phyloP scores from a whole-genome alignment of 805 yeast species.

The Candida insectorum region DNA sequence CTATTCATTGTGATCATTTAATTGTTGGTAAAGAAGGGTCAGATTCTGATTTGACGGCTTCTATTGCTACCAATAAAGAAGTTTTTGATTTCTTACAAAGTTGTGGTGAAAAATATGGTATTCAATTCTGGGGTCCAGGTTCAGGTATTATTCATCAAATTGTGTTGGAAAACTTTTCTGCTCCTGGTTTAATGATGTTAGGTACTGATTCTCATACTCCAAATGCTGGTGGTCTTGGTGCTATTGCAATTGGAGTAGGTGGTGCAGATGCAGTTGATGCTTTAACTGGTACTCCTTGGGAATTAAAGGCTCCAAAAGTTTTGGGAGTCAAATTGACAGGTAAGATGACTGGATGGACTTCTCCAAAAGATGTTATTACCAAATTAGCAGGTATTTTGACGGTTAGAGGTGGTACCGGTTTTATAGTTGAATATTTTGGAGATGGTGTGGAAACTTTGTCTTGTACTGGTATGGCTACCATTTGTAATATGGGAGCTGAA shows the following conservation, averaged over 20 bases:
- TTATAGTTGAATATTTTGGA: constrained; percentile 94
- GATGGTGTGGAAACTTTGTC: constrained; percentile 85
- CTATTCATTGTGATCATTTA: constrained; percentile 97
- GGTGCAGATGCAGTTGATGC: constrained; percentile 99
- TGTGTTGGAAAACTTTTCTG: constrained; percentile 92
- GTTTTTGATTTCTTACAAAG: constrained; percentile 92
- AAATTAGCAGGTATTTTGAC: constrained; percentile 88
- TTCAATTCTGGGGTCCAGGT: constrained; percentile 99
- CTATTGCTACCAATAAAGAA: constrained; percentile 85
- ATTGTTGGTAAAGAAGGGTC: constrained; percentile 97
- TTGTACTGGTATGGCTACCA: constrained; percentile 99
- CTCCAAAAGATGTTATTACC: constrained; percentile 96
- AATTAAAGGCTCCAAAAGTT: constrained; percentile 93
- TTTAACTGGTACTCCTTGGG: constrained; percentile 97
- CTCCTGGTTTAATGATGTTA: constrained; percentile 94
- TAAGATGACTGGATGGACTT: constrained; percentile 84
- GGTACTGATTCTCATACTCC: constrained; percentile 99
- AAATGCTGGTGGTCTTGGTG: constrained; percentile 98
- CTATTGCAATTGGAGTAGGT: constrained; percentile 98
- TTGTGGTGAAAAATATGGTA: constrained; percentile 92
- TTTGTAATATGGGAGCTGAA: constrained; percentile 99
- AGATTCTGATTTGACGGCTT: constrained; percentile 71
- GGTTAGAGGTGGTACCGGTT: constrained; percentile 98
- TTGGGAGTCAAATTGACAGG: constrained; percentile 95
- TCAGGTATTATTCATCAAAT: constrained; percentile 98